Conservation (phyloP, 192 early-diverging fungal genomes). For the Neocallimastix lanati region DNA sequence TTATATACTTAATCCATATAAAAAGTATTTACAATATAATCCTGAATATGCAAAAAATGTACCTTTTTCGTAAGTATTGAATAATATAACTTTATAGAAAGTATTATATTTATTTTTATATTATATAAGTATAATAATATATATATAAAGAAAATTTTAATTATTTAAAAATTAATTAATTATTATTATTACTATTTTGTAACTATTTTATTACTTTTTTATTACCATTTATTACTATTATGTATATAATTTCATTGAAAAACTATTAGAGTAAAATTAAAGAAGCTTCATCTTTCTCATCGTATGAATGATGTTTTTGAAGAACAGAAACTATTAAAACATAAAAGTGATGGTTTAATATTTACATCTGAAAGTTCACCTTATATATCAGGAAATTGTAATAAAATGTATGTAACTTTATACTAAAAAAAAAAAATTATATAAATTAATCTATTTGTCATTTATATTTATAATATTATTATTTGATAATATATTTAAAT, state of each 20-base stretch:
- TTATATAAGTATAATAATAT: no score
- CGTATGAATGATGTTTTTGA: conserved; percentile 29
- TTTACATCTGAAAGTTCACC: conserved; percentile 10
- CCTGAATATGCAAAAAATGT: not conserved
- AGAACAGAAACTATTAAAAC: not conserved
- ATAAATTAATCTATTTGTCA: not conserved
- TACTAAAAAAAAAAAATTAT: no score
- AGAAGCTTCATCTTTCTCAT: conserved; percentile 50
- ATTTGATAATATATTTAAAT: no score
- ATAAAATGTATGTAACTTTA: conserved; percentile 44
- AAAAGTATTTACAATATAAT: not conserved
- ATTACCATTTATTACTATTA: no score
- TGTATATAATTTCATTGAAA: no score
- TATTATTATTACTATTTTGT: no score
- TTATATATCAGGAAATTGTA: conserved; percentile 46
- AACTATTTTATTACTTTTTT: not conserved
- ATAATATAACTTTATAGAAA: no score
- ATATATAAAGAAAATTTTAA: no score
- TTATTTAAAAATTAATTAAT: no score
- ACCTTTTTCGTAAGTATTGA: not conserved
- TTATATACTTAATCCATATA: not conserved
- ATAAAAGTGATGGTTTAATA: conserved; percentile 2
- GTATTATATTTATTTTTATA: no score
- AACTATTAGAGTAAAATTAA: conserved; percentile 31
- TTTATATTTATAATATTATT: not conserved